Evolutionary conservation across 306 rosid species (phyloP).

Genomic region (Castanospermum australe): DNA sequence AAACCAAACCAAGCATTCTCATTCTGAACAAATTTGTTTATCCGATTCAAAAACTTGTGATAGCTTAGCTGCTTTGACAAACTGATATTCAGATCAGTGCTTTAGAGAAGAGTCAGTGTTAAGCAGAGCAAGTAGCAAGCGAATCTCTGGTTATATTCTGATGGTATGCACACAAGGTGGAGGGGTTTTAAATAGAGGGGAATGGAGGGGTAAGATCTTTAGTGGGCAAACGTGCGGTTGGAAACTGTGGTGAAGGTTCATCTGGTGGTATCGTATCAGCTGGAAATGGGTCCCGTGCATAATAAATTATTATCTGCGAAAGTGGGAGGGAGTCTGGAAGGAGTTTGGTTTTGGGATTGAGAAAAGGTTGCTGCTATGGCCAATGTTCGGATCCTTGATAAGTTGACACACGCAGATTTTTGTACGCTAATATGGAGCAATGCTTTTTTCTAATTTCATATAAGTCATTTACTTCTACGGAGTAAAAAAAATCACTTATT

Average conservation of each 20-base stretch:
- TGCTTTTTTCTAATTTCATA: too few species aligned
- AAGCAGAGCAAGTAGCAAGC: neutral
- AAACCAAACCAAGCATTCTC: constrained; percentile 47
- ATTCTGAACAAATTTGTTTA: constrained; percentile 25
- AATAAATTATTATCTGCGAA: too few species aligned
- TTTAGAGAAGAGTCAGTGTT: neutral
- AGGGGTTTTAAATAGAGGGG: constrained; percentile 25
- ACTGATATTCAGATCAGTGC: neutral
- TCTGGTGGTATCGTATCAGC: neutral
- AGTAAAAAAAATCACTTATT: too few species aligned
- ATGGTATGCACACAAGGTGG: neutral
- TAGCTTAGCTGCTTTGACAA: neutral
- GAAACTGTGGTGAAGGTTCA: constrained; percentile 32
- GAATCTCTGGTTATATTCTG: constrained; percentile 17
- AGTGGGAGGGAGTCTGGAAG: neutral
- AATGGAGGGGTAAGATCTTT: constrained; percentile 27
- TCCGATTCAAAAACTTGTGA: neutral
- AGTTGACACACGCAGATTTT: too few species aligned
- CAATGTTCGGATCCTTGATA: too few species aligned
- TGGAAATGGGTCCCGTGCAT: constrained; percentile 37
- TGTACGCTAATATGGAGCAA: too few species aligned
- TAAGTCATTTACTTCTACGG: too few species aligned
- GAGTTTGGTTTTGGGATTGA: neutral
- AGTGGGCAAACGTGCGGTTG: constrained; percentile 29
- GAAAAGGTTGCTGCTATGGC: neutral